These are phyloP conservation scores for Arxiozyma heterogenica DNA, from an alignment of 1,139 yeast species.

Conservation along the genomic window DNA sequence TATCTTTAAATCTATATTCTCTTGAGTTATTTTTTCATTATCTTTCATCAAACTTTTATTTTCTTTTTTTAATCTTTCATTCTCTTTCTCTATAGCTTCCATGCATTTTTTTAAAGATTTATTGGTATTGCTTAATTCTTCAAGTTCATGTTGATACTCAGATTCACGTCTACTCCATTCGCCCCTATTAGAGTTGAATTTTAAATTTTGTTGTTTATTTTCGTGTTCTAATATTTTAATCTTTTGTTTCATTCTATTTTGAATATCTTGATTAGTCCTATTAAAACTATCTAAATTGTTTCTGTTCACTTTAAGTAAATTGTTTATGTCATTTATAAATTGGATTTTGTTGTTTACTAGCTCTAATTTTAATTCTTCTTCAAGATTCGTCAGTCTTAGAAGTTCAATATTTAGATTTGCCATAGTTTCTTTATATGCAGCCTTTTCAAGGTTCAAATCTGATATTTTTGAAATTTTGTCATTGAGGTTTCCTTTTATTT, in stretches of 20 bases:
- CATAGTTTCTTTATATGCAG: constrained; percentile 26
- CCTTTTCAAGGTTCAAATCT: constrained; percentile 20
- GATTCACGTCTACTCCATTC: neutral
- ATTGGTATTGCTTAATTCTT: neutral
- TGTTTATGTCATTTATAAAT: neutral
- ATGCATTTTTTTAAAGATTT: neutral
- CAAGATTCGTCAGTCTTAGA: constrained; percentile 20
- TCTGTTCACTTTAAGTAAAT: neutral
- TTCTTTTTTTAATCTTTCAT: neutral
- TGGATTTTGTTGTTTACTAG: constrained; percentile 5
- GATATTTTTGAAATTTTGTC: constrained; percentile 4
- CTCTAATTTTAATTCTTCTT: constrained; percentile 16
- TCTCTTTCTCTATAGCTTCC: neutral
- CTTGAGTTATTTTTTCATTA: neutral
- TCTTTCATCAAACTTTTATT: neutral
- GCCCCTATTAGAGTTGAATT: neutral
- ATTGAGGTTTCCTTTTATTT: constrained; percentile 6
- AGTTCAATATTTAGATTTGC: constrained; percentile 21
- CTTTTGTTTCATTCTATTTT: neutral
- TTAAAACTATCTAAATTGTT: neutral
- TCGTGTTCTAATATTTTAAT: neutral
- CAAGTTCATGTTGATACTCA: neutral
- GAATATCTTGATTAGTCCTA: neutral
- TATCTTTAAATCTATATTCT: too few species aligned
- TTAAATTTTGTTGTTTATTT: neutral